Percentiles rank a stretch among this genome's conserved stretches.
Conservation (phyloP, 2,329 filamentous ascomycete genomes). For the Penicillium polonicum region DNA sequence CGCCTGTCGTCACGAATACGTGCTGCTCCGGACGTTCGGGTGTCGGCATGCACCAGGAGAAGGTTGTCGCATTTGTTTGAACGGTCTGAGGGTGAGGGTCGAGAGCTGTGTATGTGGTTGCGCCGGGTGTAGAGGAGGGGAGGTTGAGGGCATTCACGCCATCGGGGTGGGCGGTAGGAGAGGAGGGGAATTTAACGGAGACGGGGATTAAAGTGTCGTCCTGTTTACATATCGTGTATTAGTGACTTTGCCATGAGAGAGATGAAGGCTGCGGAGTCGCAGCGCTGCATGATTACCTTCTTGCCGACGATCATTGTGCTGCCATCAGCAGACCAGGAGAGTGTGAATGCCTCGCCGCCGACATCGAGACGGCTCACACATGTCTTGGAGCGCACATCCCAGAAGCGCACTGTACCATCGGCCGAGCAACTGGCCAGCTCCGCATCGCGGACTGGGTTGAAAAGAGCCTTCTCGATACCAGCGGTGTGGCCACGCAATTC, state of each 20-base stretch:
- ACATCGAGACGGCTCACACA: slow-evolving; percentile 50
- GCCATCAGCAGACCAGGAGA: slow-evolving; percentile 51
- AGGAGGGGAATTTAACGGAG: slow-evolving; percentile 42
- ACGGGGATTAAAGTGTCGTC: slow-evolving; percentile 50
- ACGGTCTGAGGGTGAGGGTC: slow-evolving; percentile 45
- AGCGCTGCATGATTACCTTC: slow-evolving; percentile 38
- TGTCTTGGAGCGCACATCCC: slow-evolving; percentile 51
- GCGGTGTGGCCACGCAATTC: slow-evolving; percentile 50
- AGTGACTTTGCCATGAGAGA: not conserved
- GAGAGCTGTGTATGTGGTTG: slow-evolving; percentile 40
- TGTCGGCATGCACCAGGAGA: slow-evolving; percentile 44
- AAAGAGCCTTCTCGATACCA: slow-evolving; percentile 50
- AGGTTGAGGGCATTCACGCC: slow-evolving; percentile 9
- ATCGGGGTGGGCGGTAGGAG: slow-evolving; percentile 31
- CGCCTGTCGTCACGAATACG: slow-evolving; percentile 50
- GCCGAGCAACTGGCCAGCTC: slow-evolving; percentile 51
- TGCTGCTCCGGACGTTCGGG: slow-evolving; percentile 39
- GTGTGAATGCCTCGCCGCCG: slow-evolving; percentile 51
- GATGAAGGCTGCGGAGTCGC: not conserved
- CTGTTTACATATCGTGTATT: slow-evolving; percentile 25
- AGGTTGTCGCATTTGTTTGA: slow-evolving; percentile 51
- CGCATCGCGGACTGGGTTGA: slow-evolving; percentile 51
- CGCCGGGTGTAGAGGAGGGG: slow-evolving; percentile 16
- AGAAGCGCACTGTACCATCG: slow-evolving; percentile 51
- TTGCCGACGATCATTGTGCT: slow-evolving; percentile 48